phyloP scores from a whole-genome alignment of 78 protist species.

The Dictyostelium capitatum region DNA sequence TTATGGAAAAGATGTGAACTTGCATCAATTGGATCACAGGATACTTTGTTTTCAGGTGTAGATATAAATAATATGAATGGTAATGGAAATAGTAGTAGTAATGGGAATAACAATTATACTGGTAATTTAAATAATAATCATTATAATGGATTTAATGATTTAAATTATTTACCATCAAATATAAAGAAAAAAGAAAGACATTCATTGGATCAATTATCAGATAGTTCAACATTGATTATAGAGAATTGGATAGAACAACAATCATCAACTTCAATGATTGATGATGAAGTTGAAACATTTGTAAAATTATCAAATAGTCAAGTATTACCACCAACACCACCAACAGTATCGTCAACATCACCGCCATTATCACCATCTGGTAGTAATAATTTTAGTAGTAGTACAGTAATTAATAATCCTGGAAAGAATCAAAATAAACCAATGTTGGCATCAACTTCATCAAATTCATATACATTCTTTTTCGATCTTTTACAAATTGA shows the following conservation, averaged over 20 bases:
- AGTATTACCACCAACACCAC: background rate
- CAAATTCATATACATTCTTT: constrained; percentile 25
- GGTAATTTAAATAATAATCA: background rate
- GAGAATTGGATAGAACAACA: constrained; percentile 1
- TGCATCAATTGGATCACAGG: constrained; percentile 21
- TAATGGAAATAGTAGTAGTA: background rate
- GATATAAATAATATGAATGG: background rate
- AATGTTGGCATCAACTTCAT: constrained; percentile 39
- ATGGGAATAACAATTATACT: background rate
- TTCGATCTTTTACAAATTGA: constrained; percentile 16
- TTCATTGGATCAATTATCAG: background rate
- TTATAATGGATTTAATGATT: constrained; percentile 3
- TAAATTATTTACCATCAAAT: constrained; percentile 11
- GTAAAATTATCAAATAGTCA: background rate
- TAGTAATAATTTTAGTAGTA: constrained; percentile 12
- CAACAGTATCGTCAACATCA: constrained; percentile 27
- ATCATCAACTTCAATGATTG: background rate
- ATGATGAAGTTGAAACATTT: background rate
- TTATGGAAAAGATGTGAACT: constrained; percentile 56
- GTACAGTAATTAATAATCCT: background rate
- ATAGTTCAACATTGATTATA: background rate
- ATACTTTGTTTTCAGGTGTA: background rate
- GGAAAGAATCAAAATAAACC: background rate
- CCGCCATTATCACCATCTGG: background rate
- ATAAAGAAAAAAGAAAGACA: background rate